These are phyloP conservation scores for Yamadazyma ubonensis DNA, from an alignment of 805 yeast species.

Conservation along the genomic window DNA sequence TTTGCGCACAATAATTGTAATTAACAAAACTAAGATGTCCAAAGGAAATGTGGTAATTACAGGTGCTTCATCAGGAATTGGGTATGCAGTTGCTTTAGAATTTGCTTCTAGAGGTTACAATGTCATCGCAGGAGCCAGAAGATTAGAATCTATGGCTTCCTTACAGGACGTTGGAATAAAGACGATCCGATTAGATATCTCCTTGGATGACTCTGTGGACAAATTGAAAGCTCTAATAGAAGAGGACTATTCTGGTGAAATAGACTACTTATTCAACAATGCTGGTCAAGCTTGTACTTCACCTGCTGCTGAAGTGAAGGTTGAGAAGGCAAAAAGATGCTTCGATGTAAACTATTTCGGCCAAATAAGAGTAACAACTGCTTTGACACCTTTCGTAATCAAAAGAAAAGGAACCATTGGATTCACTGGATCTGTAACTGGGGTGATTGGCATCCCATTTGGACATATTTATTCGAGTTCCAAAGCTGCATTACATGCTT, in stretches of 20 bases:
- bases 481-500: conserved; percentile 22
- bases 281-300: conserved; percentile 30
- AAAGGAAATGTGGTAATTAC: conserved; percentile 43
- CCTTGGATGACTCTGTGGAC: conserved; percentile 25
- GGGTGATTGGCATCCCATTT: conserved; percentile 29
- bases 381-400: conserved; percentile 29
- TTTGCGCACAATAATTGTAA: neutral
- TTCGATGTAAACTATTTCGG: conserved; percentile 39
- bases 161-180: conserved; percentile 24
- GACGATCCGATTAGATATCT: conserved; percentile 33
- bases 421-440: conserved; percentile 35
- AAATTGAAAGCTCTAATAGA: conserved; percentile 21
- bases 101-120: conserved; percentile 41
- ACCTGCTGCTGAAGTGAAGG: conserved; percentile 28
- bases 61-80: conserved; percentile 52
- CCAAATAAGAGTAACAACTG: conserved; percentile 30
- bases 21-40: neutral
- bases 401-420: conserved; percentile 33
- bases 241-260: conserved; percentile 25
- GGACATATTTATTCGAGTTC: conserved; percentile 29
- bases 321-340: conserved; percentile 16
- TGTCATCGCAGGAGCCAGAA: conserved; percentile 34
- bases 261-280: conserved; percentile 39
- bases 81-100: conserved; percentile 41
- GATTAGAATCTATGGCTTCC: conserved; percentile 25